Evolutionary conservation across 352 stramenopile genomes (phyloP).

Genomic region (Pythium coloratum): DNA sequence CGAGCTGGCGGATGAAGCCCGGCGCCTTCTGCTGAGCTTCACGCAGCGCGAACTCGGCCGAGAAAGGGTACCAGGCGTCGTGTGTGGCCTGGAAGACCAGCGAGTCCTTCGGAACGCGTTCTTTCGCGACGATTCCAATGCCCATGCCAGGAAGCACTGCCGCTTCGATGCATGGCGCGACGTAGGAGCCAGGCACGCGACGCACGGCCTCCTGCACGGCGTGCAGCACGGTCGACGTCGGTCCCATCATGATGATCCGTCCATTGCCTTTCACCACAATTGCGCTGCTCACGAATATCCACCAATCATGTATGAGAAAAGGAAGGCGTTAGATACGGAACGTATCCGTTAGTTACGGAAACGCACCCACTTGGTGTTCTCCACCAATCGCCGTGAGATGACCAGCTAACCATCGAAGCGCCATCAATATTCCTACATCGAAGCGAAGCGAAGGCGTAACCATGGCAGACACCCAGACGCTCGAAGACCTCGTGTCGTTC

Average conservation of each 20-base stretch:
- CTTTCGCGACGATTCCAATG: conserved; percentile 56
- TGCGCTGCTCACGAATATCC: conserved; percentile 6
- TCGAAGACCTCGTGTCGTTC: conserved; percentile 85
- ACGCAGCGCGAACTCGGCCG: conserved; percentile 62
- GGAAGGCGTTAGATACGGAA: conserved; percentile 9
- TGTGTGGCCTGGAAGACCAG: conserved; percentile 61
- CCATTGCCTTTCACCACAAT: background rate
- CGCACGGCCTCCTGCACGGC: conserved; percentile 53
- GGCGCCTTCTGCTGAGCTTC: conserved; percentile 62
- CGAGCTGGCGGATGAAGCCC: conserved; percentile 58
- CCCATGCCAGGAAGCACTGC: conserved; percentile 53
- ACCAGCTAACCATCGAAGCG: background rate
- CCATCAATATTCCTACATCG: background rate
- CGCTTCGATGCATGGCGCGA: conserved; percentile 58
- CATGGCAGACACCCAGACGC: conserved; percentile 61
- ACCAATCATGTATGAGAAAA: conserved; percentile 7
- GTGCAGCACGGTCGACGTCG: conserved; percentile 31
- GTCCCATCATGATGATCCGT: conserved; percentile 5
- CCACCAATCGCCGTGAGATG: conserved; percentile 22
- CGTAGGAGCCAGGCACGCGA: conserved; percentile 49
- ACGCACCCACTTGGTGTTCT: conserved; percentile 16
- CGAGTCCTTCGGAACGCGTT: conserved; percentile 54
- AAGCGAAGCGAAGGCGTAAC: background rate
- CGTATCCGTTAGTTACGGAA: conserved; percentile 14
- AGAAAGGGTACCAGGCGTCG: conserved; percentile 73